Percentiles rank a stretch among this genome's conserved stretches.
Conservation (phyloP, 2,329 filamentous ascomycete species). For the Ascochyta lentis region DNA sequence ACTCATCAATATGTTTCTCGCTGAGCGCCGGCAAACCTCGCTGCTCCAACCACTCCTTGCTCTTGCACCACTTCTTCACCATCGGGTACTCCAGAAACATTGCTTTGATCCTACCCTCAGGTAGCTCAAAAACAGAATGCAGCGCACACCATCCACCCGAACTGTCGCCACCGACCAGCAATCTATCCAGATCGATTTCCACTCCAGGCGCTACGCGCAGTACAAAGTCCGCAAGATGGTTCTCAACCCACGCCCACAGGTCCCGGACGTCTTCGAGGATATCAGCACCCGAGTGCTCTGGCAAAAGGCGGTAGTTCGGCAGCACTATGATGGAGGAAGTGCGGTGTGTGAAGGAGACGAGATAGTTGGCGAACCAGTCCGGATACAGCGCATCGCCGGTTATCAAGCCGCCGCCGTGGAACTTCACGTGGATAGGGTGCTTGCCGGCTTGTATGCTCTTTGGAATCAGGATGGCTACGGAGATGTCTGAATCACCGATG, state of each 20-base stretch:
- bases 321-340: slow-evolving; percentile 52
- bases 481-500: slow-evolving; percentile 36
- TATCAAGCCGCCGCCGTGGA: slow-evolving; percentile 50
- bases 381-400: slow-evolving; percentile 16
- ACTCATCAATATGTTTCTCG: slow-evolving; percentile 4
- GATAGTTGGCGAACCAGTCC: slow-evolving; percentile 21
- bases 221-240: slow-evolving; percentile 15
- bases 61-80: slow-evolving; percentile 16
- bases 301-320: slow-evolving; percentile 56
- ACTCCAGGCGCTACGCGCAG: slow-evolving; percentile 1
- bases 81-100: slow-evolving; percentile 5
- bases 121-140: slow-evolving; percentile 19
- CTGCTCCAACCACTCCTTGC: slow-evolving; percentile 4
- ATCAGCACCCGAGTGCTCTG: slow-evolving; percentile 52
- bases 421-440: slow-evolving; percentile 45
- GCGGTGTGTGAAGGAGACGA: slow-evolving; percentile 43
- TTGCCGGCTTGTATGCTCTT: slow-evolving; percentile 21
- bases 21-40: slow-evolving; percentile 1
- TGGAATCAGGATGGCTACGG: slow-evolving; percentile 43
- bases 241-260: slow-evolving; percentile 53
- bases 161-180: slow-evolving; percentile 36
- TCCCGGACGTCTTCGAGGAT: slow-evolving; percentile 54
- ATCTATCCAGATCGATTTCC: slow-evolving; percentile 13
- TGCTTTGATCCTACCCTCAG: slow-evolving; percentile 2
- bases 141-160: slow-evolving; percentile 38